phyloP scores from a whole-genome alignment of 768 basidiomycete genomes.

The Mycena filopes region DNA sequence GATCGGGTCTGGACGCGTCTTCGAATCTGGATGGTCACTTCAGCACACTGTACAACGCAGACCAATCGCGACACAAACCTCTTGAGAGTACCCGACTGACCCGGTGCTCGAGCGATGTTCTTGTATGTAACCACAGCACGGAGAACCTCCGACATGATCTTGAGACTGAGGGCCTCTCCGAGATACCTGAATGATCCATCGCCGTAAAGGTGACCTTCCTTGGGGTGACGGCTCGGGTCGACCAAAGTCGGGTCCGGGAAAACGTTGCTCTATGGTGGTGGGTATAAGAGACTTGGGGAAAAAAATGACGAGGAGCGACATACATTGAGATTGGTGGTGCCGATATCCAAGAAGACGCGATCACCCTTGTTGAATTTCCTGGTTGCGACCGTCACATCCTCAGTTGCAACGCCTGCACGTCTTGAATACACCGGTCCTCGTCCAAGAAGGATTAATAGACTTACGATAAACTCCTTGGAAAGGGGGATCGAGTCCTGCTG shows the following conservation, averaged over 20 bases:
- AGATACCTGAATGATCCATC: constrained; percentile 61
- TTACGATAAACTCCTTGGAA: constrained; percentile 76
- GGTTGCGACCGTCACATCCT: constrained; percentile 55
- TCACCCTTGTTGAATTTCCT: constrained; percentile 58
- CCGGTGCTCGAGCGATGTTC: constrained; percentile 73
- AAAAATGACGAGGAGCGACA: constrained; percentile 37
- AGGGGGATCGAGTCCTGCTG: constrained; percentile 74
- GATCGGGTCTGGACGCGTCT: constrained; percentile 56
- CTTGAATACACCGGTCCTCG: background rate
- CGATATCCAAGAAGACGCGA: constrained; percentile 71
- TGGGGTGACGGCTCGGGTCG: constrained; percentile 56
- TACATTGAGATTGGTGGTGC: constrained; percentile 67
- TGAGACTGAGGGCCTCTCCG: constrained; percentile 65
- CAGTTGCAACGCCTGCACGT: constrained; percentile 55
- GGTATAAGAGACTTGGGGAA: background rate
- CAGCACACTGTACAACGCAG: background rate
- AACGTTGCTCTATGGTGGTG: constrained; percentile 51
- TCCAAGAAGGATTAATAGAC: constrained; percentile 33
- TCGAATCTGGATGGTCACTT: constrained; percentile 54
- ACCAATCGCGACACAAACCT: constrained; percentile 48
- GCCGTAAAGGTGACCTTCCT: constrained; percentile 55
- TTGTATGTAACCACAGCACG: constrained; percentile 69
- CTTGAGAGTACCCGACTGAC: constrained; percentile 70
- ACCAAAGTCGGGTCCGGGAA: constrained; percentile 62
- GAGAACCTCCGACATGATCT: constrained; percentile 70